Conservation (phyloP, 176 grass and related monocot genomes). For the Triticum dicoccoides region DNA sequence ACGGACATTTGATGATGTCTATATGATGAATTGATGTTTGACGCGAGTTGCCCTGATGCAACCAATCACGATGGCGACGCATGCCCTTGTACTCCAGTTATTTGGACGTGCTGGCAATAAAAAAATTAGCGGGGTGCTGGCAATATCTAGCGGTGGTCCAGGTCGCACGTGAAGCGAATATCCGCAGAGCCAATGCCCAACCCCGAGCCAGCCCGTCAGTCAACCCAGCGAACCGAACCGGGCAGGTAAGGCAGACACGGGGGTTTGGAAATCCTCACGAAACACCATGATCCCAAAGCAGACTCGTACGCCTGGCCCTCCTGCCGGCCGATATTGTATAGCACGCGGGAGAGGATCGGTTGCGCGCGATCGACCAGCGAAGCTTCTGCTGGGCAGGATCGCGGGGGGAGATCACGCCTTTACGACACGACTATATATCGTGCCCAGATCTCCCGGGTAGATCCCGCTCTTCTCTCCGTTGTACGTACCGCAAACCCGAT, state of each 20-base stretch:
- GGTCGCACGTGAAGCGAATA: conserved; percentile 42
- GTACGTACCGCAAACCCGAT: conserved; percentile 1
- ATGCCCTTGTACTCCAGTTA: background rate
- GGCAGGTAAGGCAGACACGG: background rate
- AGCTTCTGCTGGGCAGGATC: conserved; percentile 42
- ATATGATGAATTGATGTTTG: too few relatives aligned
- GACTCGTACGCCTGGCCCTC: too few relatives aligned
- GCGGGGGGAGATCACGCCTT: background rate
- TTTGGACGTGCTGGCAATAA: background rate
- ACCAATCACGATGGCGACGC: background rate
- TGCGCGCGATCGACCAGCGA: conserved; percentile 39
- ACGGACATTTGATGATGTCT: too few relatives aligned
- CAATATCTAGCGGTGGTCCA: conserved; percentile 39
- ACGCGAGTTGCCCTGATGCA: background rate
- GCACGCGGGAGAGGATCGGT: background rate
- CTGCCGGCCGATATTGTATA: too few relatives aligned
- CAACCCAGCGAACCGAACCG: background rate
- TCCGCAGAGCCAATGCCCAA: background rate
- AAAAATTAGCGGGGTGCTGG: background rate
- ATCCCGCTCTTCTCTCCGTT: conserved; percentile 18
- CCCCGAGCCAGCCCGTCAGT: background rate
- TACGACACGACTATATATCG: conserved; percentile 12
- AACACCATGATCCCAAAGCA: background rate
- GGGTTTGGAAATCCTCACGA: background rate
- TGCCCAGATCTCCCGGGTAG: conserved; percentile 36